phyloP scores from a whole-genome alignment of 306 rosid genomes.

The Albizia julibrissin region DNA sequence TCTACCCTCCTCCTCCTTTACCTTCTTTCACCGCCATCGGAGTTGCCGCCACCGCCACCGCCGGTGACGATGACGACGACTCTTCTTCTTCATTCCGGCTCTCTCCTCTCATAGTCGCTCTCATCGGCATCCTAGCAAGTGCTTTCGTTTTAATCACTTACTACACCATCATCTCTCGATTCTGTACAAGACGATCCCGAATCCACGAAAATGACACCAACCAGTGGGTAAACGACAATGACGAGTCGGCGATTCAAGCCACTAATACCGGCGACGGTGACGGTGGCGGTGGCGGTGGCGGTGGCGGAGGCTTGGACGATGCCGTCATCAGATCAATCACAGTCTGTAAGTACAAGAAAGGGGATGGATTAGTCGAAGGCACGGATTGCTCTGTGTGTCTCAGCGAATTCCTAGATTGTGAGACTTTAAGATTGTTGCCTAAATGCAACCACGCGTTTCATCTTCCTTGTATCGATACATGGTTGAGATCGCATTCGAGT shows the following conservation, averaged over 20 bases:
- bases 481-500: constrained; percentile 70
- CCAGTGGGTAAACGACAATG: not conserved
- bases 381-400: constrained; percentile 80
- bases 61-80: not conserved
- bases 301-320: constrained; percentile 53
- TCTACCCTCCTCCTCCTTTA: constrained; percentile 84
- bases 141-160: constrained; percentile 63
- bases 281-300: constrained; percentile 33
- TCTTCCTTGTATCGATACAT: constrained; percentile 76
- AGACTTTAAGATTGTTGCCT: constrained; percentile 66
- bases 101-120: constrained; percentile 76
- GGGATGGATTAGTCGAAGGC: constrained; percentile 55
- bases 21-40: constrained; percentile 36
- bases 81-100: constrained; percentile 19
- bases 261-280: not conserved
- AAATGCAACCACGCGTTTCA: constrained; percentile 84
- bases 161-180: constrained; percentile 64
- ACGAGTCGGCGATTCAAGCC: constrained; percentile 32
- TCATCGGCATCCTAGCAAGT: constrained; percentile 69
- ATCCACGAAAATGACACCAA: constrained; percentile 9
- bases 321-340: constrained; percentile 57
- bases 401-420: constrained; percentile 71
- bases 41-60: not conserved
- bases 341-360: constrained; percentile 56
- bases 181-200: constrained; percentile 43